Conservation (phyloP, 768 basidiomycete genomes). For the Mycena alexandri region DNA sequence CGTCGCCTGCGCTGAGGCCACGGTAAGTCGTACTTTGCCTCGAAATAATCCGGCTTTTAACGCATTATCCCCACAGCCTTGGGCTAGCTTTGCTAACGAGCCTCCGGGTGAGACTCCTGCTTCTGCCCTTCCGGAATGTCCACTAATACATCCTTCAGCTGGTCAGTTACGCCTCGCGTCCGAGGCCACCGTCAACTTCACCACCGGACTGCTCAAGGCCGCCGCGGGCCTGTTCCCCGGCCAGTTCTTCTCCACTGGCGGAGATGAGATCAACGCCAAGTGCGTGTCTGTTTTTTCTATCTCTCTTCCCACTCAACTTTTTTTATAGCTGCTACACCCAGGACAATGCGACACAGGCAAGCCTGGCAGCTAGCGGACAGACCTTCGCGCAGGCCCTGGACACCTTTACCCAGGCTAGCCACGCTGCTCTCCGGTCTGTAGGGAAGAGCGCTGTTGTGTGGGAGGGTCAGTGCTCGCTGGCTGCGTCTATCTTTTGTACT, state of each 20-base stretch:
- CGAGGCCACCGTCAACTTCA: conserved; percentile 58
- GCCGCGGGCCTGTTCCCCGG: conserved; percentile 54
- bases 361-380: conserved; percentile 52
- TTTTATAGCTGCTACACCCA: conserved; percentile 54
- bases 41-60: no score
- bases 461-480: conserved; percentile 54
- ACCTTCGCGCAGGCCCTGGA: conserved; percentile 63
- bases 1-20: conserved; percentile 62
- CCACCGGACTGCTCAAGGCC: conserved; percentile 54
- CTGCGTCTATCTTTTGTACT: neutral
- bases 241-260: conserved; percentile 68
- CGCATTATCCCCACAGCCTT: conserved; percentile 43
- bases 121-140: no score
- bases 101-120: conserved; percentile 54
- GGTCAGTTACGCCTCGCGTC: conserved; percentile 73
- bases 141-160: conserved; percentile 40
- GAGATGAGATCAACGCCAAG: conserved; percentile 69
- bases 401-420: conserved; percentile 60
- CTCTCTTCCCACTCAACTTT: neutral
- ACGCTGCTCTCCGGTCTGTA: conserved; percentile 53
- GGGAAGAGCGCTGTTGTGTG: conserved; percentile 74
- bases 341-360: conserved; percentile 58
- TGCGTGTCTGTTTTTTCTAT: conserved; percentile 34
- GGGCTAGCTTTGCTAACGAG: conserved; percentile 62
- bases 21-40: conserved; percentile 2